Percentiles rank a stretch among this genome's conserved stretches.
These are phyloP conservation scores for Phytophthora nicotianae DNA, from an alignment of 352 stramenopile genomes.

Conservation along the genomic window DNA sequence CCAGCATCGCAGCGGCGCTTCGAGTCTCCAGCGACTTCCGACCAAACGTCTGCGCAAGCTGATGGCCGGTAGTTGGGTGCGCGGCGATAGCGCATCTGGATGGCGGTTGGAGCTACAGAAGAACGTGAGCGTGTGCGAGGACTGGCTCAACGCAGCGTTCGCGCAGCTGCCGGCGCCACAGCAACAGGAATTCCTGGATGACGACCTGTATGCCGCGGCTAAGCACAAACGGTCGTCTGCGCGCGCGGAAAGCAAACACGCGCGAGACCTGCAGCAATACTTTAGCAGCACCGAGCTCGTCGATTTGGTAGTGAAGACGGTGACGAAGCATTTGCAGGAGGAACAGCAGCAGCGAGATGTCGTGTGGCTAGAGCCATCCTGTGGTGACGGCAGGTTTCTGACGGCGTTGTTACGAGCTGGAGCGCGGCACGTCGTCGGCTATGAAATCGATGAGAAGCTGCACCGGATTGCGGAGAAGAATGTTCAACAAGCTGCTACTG, in stretches of 20 bases:
- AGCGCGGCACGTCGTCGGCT: constrained; percentile 51
- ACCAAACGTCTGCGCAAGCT: constrained; percentile 64
- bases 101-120: constrained; percentile 72
- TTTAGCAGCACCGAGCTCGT: constrained; percentile 63
- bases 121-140: constrained; percentile 55
- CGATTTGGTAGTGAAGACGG: constrained; percentile 37
- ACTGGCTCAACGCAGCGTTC: constrained; percentile 60
- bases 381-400: constrained; percentile 67
- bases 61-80: constrained; percentile 53
- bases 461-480: constrained; percentile 25
- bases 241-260: constrained; percentile 39
- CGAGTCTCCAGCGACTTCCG: constrained; percentile 46
- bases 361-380: constrained; percentile 77
- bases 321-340: constrained; percentile 26
- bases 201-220: constrained; percentile 47
- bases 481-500: constrained; percentile 9
- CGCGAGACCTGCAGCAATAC: constrained; percentile 73
- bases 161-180: constrained; percentile 25
- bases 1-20: constrained; percentile 4
- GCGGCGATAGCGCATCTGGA: constrained; percentile 41
- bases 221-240: constrained; percentile 31
- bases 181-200: constrained; percentile 52
- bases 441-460: constrained; percentile 59
- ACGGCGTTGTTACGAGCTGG: constrained; percentile 43
- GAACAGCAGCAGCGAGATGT: constrained; percentile 24